A percentile compares a stretch with the other conserved stretches of the same genome.
Evolutionary conservation across 73 alveolate species (phyloP).

Genomic region (Blepharisma stoltei): DNA sequence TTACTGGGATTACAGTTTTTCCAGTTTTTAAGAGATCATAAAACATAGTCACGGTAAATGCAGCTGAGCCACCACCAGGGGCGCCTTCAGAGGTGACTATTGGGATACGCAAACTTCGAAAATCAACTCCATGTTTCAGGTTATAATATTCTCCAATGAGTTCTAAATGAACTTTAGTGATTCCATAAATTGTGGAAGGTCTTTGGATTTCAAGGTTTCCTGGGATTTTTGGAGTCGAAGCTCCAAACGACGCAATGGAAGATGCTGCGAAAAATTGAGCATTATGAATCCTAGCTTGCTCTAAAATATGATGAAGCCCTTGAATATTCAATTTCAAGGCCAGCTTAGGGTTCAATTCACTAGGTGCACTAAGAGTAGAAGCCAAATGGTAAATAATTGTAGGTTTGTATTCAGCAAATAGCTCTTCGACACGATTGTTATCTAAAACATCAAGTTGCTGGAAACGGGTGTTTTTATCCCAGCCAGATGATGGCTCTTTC

Average conservation of each 20-base stretch:
- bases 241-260: conserved; percentile 53
- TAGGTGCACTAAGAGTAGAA: conserved; percentile 51
- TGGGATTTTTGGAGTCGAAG: conserved; percentile 30
- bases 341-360: conserved; percentile 45
- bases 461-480: conserved; percentile 1
- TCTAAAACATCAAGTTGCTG: conserved; percentile 18
- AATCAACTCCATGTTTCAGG: conserved; percentile 51
- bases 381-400: conserved; percentile 40
- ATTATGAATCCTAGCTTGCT: conserved; percentile 47
- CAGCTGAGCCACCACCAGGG: conserved; percentile 33
- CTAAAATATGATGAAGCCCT: conserved; percentile 46
- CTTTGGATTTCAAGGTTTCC: conserved; percentile 31
- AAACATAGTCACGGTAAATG: conserved; percentile 25
- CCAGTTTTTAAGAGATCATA: conserved; percentile 24
- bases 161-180: conserved; percentile 53
- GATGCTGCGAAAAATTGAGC: conserved; percentile 45
- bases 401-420: not conserved
- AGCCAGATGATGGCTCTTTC: conserved; percentile 18
- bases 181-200: conserved; percentile 56
- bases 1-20: not conserved
- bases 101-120: conserved; percentile 53
- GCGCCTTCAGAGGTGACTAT: conserved; percentile 37
- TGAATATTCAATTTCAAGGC: conserved; percentile 41
- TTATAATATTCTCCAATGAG: conserved; percentile 52
- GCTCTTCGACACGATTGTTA: not conserved